Evolutionary conservation across 768 basidiomycete species (phyloP).

Genomic region (Panellus pusillus): DNA sequence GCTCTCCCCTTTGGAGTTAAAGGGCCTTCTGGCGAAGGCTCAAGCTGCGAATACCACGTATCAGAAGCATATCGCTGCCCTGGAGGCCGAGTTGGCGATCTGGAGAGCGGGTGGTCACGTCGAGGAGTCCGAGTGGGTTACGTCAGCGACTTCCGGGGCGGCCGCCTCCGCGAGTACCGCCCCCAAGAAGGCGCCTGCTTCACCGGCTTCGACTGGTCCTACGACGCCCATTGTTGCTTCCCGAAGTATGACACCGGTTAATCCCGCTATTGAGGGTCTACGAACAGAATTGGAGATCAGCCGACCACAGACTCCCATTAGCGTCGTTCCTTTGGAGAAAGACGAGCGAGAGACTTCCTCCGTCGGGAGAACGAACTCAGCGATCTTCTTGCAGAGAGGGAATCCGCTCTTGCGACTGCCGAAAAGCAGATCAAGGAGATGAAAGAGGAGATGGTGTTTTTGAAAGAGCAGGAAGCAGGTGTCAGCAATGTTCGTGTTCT

Average conservation of each 20-base stretch:
- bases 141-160: slow-evolving; percentile 43
- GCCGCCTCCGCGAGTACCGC: slow-evolving; percentile 51
- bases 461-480: slow-evolving; percentile 86
- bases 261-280: slow-evolving; percentile 71
- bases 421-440: slow-evolving; percentile 89
- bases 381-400: slow-evolving; percentile 90
- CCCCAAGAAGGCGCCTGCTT: slow-evolving; percentile 65
- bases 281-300: slow-evolving; percentile 68
- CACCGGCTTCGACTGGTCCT: slow-evolving; percentile 59
- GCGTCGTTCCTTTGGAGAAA: slow-evolving; percentile 83
- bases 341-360: slow-evolving; percentile 98
- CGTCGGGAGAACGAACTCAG: slow-evolving; percentile 95
- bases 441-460: slow-evolving; percentile 82
- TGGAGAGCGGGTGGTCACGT: slow-evolving; percentile 90
- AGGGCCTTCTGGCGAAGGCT: slow-evolving; percentile 86
- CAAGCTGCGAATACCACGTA: slow-evolving; percentile 81
- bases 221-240: slow-evolving; percentile 36
- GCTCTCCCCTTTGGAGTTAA: slow-evolving; percentile 94
- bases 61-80: slow-evolving; percentile 81
- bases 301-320: slow-evolving; percentile 90
- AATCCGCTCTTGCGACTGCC: slow-evolving; percentile 73
- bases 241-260: slow-evolving; percentile 70
- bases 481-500: slow-evolving; percentile 60
- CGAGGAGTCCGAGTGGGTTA: slow-evolving; percentile 80
- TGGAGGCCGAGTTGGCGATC: slow-evolving; percentile 87